phyloP scores from a whole-genome alignment of 1,139 yeast genomes.

The Hyphopichia pseudoburtonii region DNA sequence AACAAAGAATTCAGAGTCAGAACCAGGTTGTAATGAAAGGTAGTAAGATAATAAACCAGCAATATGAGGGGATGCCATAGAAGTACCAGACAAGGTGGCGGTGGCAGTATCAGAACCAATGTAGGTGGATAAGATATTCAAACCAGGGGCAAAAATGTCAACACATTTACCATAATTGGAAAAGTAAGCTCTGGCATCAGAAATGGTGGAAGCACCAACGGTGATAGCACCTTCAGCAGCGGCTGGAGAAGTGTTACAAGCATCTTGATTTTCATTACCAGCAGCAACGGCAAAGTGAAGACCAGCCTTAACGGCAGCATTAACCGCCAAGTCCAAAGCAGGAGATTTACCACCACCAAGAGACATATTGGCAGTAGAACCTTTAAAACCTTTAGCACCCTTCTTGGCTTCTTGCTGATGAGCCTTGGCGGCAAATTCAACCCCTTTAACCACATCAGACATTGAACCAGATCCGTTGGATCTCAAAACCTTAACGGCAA shows the following conservation, averaged over 20 bases:
- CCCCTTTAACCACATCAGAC: slow-evolving; percentile 45
- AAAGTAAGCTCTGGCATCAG: slow-evolving; percentile 40
- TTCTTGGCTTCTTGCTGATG: slow-evolving; percentile 31
- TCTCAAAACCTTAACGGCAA: slow-evolving; percentile 44
- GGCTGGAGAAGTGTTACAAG: slow-evolving; percentile 46
- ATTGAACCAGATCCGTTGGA: slow-evolving; percentile 41
- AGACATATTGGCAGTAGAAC: slow-evolving; percentile 46
- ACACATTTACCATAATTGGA: slow-evolving; percentile 48
- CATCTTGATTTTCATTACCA: slow-evolving; percentile 45
- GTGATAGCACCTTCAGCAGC: slow-evolving; percentile 43
- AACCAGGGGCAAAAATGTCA: slow-evolving; percentile 48
- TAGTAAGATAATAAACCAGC: slow-evolving; percentile 42
- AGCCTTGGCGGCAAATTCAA: slow-evolving; percentile 40
- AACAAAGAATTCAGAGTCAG: slow-evolving; percentile 46
- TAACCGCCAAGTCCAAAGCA: slow-evolving; percentile 43
- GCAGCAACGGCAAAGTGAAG: slow-evolving; percentile 47
- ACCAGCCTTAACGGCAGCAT: slow-evolving; percentile 44
- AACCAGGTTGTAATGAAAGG: slow-evolving; percentile 42
- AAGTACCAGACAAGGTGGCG: slow-evolving; percentile 42
- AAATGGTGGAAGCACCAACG: slow-evolving; percentile 42
- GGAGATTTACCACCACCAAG: slow-evolving; percentile 44
- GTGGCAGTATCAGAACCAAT: slow-evolving; percentile 37
- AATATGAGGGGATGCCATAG: slow-evolving; percentile 48
- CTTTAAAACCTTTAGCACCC: slow-evolving; percentile 40
- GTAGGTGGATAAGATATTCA: slow-evolving; percentile 39